Evolutionary conservation across 1,139 yeast genomes (phyloP).

Genomic region (Candida sojae): DNA sequence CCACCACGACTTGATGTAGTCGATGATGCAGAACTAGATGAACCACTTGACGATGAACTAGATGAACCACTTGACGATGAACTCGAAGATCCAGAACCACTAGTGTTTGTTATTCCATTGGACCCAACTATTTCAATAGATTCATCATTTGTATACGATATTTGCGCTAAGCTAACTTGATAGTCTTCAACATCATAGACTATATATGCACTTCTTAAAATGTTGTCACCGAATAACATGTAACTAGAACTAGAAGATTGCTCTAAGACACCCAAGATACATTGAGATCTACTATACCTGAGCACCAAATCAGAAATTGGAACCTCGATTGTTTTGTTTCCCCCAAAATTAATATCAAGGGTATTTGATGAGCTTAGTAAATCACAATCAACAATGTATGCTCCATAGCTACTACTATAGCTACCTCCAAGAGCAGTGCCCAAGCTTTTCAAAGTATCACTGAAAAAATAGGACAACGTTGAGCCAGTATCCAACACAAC

Average conservation of each 20-base stretch:
- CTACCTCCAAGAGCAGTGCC: conserved; percentile 30
- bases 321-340: conserved; percentile 34
- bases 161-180: conserved; percentile 70
- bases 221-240: conserved; percentile 65
- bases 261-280: conserved; percentile 32
- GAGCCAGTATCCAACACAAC: conserved; percentile 48
- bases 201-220: conserved; percentile 71
- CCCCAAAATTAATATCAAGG: conserved; percentile 39
- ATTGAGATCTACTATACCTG: conserved; percentile 16
- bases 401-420: conserved; percentile 20
- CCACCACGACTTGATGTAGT: not conserved
- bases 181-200: conserved; percentile 74
- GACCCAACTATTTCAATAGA: conserved; percentile 5
- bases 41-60: no score
- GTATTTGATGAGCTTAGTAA: conserved; percentile 4
- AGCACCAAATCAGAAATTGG: conserved; percentile 32
- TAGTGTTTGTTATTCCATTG: conserved; percentile 1
- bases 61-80: not conserved
- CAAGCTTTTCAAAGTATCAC: conserved; percentile 24
- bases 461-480: conserved; percentile 39
- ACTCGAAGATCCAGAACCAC: conserved; percentile 1
- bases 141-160: conserved; percentile 29
- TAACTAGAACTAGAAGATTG: conserved; percentile 21
- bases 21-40: not conserved
- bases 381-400: conserved; percentile 25